These are phyloP conservation scores for Nissolia schottii DNA, from an alignment of 306 rosid species.

Conservation along the genomic window DNA sequence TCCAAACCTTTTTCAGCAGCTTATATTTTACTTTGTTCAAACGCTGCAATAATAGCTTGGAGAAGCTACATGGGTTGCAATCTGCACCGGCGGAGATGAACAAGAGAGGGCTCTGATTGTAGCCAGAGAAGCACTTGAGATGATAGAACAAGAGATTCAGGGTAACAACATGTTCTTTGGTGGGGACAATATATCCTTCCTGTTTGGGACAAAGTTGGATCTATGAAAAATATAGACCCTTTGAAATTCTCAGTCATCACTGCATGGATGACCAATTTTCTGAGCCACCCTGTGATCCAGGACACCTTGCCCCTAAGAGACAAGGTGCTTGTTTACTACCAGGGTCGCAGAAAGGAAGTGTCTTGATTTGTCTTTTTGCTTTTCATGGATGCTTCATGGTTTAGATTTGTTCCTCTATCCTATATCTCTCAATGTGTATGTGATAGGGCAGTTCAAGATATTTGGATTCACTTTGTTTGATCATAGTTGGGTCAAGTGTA, in stretches of 20 bases:
- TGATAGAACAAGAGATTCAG: constrained; percentile 38
- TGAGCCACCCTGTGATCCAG: constrained; percentile 34
- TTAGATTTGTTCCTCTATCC: too few relatives aligned
- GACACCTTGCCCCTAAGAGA: constrained; percentile 43
- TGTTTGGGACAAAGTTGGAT: constrained; percentile 43
- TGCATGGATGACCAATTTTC: constrained; percentile 37
- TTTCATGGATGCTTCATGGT: too few relatives aligned
- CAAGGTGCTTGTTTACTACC: constrained; percentile 30
- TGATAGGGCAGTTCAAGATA: too few relatives aligned
- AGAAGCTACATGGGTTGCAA: not conserved
- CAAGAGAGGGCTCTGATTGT: constrained; percentile 22
- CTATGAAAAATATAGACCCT: constrained; percentile 33
- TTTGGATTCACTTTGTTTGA: too few relatives aligned
- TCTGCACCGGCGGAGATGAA: constrained; percentile 28
- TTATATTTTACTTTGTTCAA: too few relatives aligned
- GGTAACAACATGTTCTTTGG: constrained; percentile 44
- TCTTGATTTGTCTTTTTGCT: not conserved
- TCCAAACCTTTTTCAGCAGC: too few relatives aligned
- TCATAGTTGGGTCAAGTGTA: too few relatives aligned
- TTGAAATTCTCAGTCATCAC: constrained; percentile 21
- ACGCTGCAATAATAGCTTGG: constrained; percentile 27
- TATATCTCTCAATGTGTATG: too few relatives aligned
- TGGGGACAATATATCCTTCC: constrained; percentile 48
- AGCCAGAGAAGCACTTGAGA: constrained; percentile 39
- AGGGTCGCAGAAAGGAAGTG: not conserved